Evolutionary conservation across 2,329 filamentous ascomycete species (phyloP).

Genomic region (Colletotrichum sp.): DNA sequence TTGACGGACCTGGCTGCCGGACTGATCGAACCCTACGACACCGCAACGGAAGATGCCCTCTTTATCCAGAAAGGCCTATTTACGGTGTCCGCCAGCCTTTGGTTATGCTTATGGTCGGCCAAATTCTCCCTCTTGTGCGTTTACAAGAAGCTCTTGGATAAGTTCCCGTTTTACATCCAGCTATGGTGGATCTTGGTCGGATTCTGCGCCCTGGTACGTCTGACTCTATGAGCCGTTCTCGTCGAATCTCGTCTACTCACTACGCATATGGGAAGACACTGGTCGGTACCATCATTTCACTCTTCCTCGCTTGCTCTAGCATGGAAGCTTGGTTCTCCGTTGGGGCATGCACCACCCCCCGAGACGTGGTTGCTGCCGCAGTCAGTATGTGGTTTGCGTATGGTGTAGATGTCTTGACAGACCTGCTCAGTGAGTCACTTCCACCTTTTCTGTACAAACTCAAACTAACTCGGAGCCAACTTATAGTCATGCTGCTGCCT

Average conservation of each 20-base stretch:
- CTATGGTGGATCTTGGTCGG: constrained; percentile 18
- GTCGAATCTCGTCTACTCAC: background rate
- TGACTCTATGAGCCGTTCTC: background rate
- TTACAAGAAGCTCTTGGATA: constrained; percentile 15
- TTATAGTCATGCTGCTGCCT: constrained; percentile 10
- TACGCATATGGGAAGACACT: constrained; percentile 13
- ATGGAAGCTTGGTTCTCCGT: constrained; percentile 20
- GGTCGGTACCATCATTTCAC: constrained; percentile 16
- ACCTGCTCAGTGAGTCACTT: constrained; percentile 10
- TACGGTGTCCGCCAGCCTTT: constrained; percentile 14
- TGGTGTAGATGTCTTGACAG: constrained; percentile 17
- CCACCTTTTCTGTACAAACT: background rate
- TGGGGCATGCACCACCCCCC: constrained; percentile 10
- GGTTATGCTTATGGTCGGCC: constrained; percentile 20
- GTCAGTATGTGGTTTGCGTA: constrained; percentile 22
- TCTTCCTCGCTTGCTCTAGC: constrained; percentile 20
- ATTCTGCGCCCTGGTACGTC: constrained; percentile 13
- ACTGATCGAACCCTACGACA: background rate
- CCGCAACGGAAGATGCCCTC: background rate
- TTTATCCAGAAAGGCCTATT: constrained; percentile 17
- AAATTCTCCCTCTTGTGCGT: constrained; percentile 15
- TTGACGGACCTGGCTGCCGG: constrained; percentile 6
- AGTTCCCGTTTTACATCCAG: constrained; percentile 1
- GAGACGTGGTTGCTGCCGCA: constrained; percentile 14
- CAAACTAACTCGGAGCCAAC: background rate